These are phyloP conservation scores for Chlamydomonas sp. DNA, from an alignment of 139 green algal genomes.

Conservation along the genomic window DNA sequence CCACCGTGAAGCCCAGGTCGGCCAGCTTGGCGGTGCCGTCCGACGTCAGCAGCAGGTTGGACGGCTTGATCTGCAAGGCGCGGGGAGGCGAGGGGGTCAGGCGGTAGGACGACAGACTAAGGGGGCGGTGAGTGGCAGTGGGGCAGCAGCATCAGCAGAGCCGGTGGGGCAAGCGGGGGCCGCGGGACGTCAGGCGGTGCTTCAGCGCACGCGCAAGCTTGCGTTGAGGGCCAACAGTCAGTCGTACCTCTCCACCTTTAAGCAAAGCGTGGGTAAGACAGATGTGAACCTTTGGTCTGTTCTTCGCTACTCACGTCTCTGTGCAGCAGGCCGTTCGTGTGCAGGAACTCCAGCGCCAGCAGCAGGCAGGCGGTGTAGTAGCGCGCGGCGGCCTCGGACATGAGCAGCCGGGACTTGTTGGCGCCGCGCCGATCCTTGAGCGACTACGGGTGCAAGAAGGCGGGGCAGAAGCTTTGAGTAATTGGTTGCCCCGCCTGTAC, in stretches of 20 bases:
- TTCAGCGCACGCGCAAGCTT: neutral
- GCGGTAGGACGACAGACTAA: neutral
- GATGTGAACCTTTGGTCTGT: too few relatives aligned
- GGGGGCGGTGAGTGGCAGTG: neutral
- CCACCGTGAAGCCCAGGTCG: slow-evolving; percentile 44
- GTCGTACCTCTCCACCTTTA: too few relatives aligned
- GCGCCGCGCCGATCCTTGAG: slow-evolving; percentile 29
- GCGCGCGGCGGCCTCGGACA: slow-evolving; percentile 27
- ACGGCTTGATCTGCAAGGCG: slow-evolving; percentile 36
- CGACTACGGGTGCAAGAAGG: neutral
- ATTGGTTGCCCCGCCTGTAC: too few relatives aligned
- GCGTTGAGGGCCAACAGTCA: too few relatives aligned
- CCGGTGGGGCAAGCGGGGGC: neutral
- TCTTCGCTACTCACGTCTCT: slow-evolving; percentile 7
- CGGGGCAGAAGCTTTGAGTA: neutral
- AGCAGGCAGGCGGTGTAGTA: slow-evolving; percentile 41
- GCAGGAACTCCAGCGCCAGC: slow-evolving; percentile 41
- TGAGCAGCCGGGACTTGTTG: slow-evolving; percentile 30
- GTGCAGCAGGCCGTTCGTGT: slow-evolving; percentile 38
- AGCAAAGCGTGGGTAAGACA: too few relatives aligned
- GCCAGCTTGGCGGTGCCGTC: slow-evolving; percentile 48
- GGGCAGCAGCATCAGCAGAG: too few relatives aligned
- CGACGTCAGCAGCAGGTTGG: slow-evolving; percentile 39
- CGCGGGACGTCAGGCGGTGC: neutral
- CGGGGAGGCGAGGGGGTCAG: too few relatives aligned